Evolutionary conservation across 2,329 filamentous ascomycete genomes (phyloP), one percentile per base, ranked within the genome.

Genomic region (Curvularia hawaiiensis): DNA sequence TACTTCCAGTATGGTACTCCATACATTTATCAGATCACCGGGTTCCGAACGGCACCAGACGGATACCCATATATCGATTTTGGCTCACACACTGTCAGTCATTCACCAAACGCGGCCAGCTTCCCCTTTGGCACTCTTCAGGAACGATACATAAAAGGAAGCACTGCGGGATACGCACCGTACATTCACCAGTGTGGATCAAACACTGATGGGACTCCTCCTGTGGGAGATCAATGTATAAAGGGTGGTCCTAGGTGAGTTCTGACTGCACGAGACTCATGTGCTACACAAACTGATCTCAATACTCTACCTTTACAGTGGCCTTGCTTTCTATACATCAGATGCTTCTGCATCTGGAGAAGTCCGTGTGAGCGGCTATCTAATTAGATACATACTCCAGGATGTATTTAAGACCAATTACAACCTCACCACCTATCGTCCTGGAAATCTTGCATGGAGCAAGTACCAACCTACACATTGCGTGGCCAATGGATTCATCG

Each of bases 1-100:
- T 58, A 58, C 51, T 58, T 58, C 20, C 55, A 58, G 26, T 58
- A 58, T 22, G 55, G 55, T 9, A 28, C 54, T 30, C 55, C 55
- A 3, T 58, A 58, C 33, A 58, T 58, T 6, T 58, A 58, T 20
- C 55, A 58, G 14, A 58, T 58, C 20, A 58, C 39, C 14, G 55
- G 55, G 2, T 54, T 58, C 12, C 55, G 55, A 31, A 33, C 11
- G 6, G 55, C 39, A 26, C 55, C 55, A 4, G 55, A 58, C 11
- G 55, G 55, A 10, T 46, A 58, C 20, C 55, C 55, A 1, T 58
- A 33, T 4, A 58, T 58, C 31, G 55, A 58, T 43, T 58, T 58
- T 38, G 55, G 55, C n/a, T 50, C 39, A 33, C 55, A 58, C 20
- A 58, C 51, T 24, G 55, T 58, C 40, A 58, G 55, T 16, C 55